Conservation (phyloP, 768 basidiomycete species). For the Podaxis mareebaensis region DNA sequence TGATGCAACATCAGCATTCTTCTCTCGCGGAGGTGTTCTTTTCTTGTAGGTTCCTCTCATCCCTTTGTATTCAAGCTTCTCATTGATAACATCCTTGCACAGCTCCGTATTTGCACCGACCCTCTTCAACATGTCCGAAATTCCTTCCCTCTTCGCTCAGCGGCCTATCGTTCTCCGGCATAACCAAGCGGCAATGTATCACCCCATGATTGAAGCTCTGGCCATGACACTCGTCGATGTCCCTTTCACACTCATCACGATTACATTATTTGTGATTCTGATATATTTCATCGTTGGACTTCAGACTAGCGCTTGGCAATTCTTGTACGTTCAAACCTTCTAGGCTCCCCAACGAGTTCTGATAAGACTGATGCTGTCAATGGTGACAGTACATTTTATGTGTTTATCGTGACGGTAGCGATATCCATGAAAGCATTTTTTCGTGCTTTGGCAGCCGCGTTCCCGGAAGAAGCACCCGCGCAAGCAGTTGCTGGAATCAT, state of each 20-base stretch:
- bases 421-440: slow-evolving; percentile 78
- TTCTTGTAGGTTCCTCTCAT: slow-evolving; percentile 53
- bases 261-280: slow-evolving; percentile 45
- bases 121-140: slow-evolving; percentile 65
- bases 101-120: slow-evolving; percentile 60
- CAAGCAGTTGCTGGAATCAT: slow-evolving; percentile 56
- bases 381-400: slow-evolving; percentile 50
- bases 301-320: slow-evolving; percentile 55
- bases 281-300: slow-evolving; percentile 66
- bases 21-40: slow-evolving; percentile 70
- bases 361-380: slow-evolving; percentile 5
- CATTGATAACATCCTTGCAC: slow-evolving; percentile 24
- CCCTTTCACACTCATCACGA: slow-evolving; percentile 52
- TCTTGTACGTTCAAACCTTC: slow-evolving; percentile 52
- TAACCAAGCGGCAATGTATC: slow-evolving; percentile 60
- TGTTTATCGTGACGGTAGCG: slow-evolving; percentile 59
- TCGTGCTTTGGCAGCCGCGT: slow-evolving; percentile 62
- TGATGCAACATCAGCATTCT: slow-evolving; percentile 56
- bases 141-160: slow-evolving; percentile 61
- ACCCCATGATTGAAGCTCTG: slow-evolving; percentile 38
- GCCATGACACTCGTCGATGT: slow-evolving; percentile 63
- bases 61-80: background rate
- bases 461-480: slow-evolving; percentile 59
- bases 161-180: slow-evolving; percentile 63
- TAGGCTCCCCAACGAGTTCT: slow-evolving; percentile 5